These are phyloP conservation scores for Diaporthe aspalathi DNA, from an alignment of 2,329 filamentous ascomycete genomes.

Conservation along the genomic window DNA sequence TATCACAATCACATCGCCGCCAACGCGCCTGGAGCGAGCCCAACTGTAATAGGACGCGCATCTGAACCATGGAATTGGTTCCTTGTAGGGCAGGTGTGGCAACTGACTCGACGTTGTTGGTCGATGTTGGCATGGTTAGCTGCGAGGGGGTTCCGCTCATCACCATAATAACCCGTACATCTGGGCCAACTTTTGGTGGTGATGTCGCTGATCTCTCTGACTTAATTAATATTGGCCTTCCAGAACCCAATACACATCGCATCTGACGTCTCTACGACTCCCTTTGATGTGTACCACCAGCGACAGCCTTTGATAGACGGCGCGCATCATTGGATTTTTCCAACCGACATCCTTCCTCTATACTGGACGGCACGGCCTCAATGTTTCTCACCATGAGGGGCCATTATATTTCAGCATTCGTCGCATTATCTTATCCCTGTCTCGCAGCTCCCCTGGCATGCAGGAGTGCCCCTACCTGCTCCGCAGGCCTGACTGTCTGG, in stretches of 20 bases:
- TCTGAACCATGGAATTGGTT: neutral
- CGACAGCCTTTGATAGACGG: neutral
- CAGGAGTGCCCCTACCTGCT: slow-evolving; percentile 1
- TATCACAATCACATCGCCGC: slow-evolving; percentile 31
- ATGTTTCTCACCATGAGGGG: neutral
- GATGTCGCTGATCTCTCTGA: neutral
- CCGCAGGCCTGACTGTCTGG: slow-evolving; percentile 28
- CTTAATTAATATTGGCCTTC: neutral
- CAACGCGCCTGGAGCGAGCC: neutral
- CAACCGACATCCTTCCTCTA: too few relatives aligned
- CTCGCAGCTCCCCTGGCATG: slow-evolving; percentile 13
- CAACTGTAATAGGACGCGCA: slow-evolving; percentile 1
- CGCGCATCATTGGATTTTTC: too few relatives aligned
- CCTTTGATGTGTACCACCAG: rapidly evolving
- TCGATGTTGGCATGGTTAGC: neutral
- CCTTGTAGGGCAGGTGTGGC: neutral
- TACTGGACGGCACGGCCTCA: neutral
- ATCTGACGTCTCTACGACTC: neutral
- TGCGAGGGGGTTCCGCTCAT: neutral
- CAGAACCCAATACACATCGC: too few relatives aligned
- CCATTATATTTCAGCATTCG: neutral
- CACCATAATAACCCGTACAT: neutral
- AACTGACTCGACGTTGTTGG: slow-evolving; percentile 21
- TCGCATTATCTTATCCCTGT: neutral
- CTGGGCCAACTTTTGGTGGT: neutral